Conservation (phyloP, 192 early-diverging fungal genomes). For the Coemansia sp. region DNA sequence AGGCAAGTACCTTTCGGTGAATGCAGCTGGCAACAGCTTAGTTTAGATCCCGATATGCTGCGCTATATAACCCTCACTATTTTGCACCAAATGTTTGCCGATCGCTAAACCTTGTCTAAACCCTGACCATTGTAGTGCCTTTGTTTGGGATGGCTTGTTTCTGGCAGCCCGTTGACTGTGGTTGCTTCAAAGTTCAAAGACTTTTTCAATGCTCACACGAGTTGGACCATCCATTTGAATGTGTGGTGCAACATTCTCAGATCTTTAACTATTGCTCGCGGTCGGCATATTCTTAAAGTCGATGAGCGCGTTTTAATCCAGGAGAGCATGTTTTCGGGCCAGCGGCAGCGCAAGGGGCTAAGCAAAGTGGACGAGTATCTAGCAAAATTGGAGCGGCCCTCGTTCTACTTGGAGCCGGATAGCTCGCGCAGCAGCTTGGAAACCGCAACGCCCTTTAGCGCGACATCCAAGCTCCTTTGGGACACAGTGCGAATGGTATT, state of each 20-base stretch:
- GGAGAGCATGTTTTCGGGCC: slow-evolving; percentile 48
- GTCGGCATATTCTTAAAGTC: slow-evolving; percentile 31
- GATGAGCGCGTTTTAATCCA: slow-evolving; percentile 44
- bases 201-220: slow-evolving; percentile 15
- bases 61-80: background rate
- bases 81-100: background rate
- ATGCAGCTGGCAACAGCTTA: background rate
- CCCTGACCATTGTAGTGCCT: slow-evolving; percentile 17
- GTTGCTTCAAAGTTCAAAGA: slow-evolving; percentile 7
- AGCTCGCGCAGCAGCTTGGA: slow-evolving; percentile 5
- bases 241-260: slow-evolving; percentile 43
- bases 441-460: slow-evolving; percentile 31
- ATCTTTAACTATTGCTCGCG: slow-evolving; percentile 38
- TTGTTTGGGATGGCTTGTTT: slow-evolving; percentile 21
- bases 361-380: slow-evolving; percentile 39
- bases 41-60: too few relatives aligned
- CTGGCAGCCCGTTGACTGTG: slow-evolving; percentile 1
- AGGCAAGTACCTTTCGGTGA: slow-evolving; percentile 10
- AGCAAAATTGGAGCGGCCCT: slow-evolving; percentile 7
- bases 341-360: slow-evolving; percentile 34
- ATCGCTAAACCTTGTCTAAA: background rate
- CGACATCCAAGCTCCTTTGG: slow-evolving; percentile 35
- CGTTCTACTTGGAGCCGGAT: slow-evolving; percentile 8
- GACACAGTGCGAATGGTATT: slow-evolving; percentile 31
- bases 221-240: slow-evolving; percentile 35